Evolutionary conservation across 768 basidiomycete genomes (phyloP).

Genomic region (Tylopilus plumbeoviolaceoides): DNA sequence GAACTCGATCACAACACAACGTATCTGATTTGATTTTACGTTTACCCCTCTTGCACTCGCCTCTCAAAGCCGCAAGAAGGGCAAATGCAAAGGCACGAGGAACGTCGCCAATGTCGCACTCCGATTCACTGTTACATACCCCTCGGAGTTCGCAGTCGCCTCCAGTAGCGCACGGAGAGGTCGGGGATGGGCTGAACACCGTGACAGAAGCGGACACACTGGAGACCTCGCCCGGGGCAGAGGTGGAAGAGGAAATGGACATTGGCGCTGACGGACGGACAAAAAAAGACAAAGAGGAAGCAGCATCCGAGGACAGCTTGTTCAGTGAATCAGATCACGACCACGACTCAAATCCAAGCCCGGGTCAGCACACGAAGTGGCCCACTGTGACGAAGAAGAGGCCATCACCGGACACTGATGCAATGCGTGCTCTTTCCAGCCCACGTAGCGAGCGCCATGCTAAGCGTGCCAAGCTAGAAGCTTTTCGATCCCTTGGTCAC

Average conservation of each 20-base stretch:
- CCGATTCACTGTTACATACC: neutral
- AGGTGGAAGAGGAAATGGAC: neutral
- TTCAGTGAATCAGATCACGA: constrained; percentile 15
- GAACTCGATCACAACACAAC: constrained; percentile 51
- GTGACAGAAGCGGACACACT: neutral
- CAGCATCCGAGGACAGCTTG: constrained; percentile 38
- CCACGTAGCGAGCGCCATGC: constrained; percentile 14
- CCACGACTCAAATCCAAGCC: neutral
- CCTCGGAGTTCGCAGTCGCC: neutral
- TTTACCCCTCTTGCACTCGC: constrained; percentile 42
- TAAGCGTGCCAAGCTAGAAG: constrained; percentile 27
- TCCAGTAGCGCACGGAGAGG: neutral
- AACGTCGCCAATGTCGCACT: constrained; percentile 18
- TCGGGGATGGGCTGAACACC: neutral
- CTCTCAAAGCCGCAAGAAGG: constrained; percentile 49
- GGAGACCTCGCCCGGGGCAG: neutral
- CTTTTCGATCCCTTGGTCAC: constrained; percentile 11
- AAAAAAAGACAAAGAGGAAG: constrained; percentile 9
- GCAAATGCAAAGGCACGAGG: constrained; percentile 23
- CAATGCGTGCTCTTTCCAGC: constrained; percentile 8
- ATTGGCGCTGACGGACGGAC: neutral
- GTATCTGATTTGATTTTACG: constrained; percentile 45
- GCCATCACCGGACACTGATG: constrained; percentile 25
- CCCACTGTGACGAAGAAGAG: constrained; percentile 26
- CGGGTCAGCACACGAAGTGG: neutral